phyloP scores from a whole-genome alignment of 2,329 filamentous ascomycete species.

The Colletotrichum chrysophilum region DNA sequence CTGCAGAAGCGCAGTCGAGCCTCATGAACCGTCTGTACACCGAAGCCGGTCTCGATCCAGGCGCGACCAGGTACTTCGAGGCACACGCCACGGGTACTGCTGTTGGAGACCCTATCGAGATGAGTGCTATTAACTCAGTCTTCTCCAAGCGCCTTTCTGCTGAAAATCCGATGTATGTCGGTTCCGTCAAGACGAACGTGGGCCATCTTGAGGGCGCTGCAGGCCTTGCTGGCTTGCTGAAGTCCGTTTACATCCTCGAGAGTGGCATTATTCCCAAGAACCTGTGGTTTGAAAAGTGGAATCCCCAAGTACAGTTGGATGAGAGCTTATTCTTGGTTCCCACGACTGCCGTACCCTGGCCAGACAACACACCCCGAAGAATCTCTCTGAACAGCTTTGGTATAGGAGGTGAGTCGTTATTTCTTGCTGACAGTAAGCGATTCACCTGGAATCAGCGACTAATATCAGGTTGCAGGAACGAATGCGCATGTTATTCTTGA shows the following conservation, averaged over 20 bases:
- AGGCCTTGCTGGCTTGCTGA: conserved; percentile 10
- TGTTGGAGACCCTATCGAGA: conserved; percentile 60
- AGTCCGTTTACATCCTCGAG: background rate
- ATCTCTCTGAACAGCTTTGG: conserved; percentile 34
- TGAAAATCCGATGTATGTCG: conserved; percentile 16
- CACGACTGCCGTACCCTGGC: background rate
- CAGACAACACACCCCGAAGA: background rate
- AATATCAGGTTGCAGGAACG: background rate
- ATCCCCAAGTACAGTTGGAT: conserved; percentile 26
- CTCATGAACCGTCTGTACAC: conserved; percentile 25
- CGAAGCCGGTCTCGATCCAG: conserved; percentile 21
- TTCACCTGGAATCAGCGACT: background rate
- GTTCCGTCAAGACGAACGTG: conserved; percentile 29
- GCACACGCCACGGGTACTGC: conserved; percentile 35
- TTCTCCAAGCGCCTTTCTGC: conserved; percentile 40
- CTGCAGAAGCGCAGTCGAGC: conserved; percentile 31
- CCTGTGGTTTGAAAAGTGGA: background rate
- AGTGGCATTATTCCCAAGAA: background rate
- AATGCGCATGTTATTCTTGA: conserved; percentile 32
- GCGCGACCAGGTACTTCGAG: conserved; percentile 27
- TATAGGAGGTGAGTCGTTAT: conserved; percentile 24
- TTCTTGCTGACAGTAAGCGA: background rate
- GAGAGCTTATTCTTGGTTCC: conserved; percentile 25
- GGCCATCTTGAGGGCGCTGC: conserved; percentile 29
- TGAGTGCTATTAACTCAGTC: conserved; percentile 48